Evolutionary conservation across 345 rosid genomes (phyloP), one percentile per base, ranked within the genome.

Genomic region (Brassica juncea): DNA sequence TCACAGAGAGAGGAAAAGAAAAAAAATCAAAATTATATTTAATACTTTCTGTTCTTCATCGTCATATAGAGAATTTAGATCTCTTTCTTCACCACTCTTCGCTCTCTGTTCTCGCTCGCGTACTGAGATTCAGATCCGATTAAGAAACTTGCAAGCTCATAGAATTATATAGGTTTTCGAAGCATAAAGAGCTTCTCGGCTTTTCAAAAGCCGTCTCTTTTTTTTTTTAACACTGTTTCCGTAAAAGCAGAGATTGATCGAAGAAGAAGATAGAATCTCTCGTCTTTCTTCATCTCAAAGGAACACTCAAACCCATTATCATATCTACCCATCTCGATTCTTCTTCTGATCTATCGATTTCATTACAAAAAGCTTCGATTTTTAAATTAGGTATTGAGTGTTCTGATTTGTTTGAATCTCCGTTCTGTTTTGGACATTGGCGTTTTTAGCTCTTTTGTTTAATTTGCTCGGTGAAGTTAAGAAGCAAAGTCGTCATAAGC

Each of bases 71-170:
- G 34, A 71, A 66, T 68, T 42, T 61, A 79, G 82, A 79, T 80
- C 82, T 80, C 82, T 78, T 35, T 58, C 65, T 63, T 2, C 64
- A 3, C 32, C 37, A 5, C 14, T 14, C 25, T 32, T 35, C 1
- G 6, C 39, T 72, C 39, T 72, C 67, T 52, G 57, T 25, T 59
- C 12, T 19, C 3, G 30, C 31, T 59, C 63, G n/a, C 63, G 7
- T 9, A 23, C 35, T 66, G 62, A 79, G 82, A 60, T 73, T 68
- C 77, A 78, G 73, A 78, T 78, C 75, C 69, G 23, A 2, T n/a
- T 8, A 37, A 32, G 8, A 23, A 73, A 31, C 44, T 79, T 73
- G 15, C 30, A 15, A 71, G 57, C 66, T 54, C 66, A 27, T 4
- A 71, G 11, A 35, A 25, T 34, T 15, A n/a, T 4, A 9, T 19